phyloP scores from a whole-genome alignment of 2,329 filamentous ascomycete species.

The Cercospora citrullina region DNA sequence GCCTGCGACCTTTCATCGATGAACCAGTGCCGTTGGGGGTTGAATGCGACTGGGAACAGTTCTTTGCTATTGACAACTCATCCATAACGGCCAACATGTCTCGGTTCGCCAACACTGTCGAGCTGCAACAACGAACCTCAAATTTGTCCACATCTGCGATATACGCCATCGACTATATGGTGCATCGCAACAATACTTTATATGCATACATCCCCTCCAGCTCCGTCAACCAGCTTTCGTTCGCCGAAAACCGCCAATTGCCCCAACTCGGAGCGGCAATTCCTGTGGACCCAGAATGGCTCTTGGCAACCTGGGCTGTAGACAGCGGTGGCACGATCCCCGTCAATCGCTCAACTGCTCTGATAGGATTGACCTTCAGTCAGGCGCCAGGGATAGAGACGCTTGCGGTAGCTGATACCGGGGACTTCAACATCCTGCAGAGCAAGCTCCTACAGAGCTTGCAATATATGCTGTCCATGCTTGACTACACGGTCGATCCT shows the following conservation, averaged over 20 bases:
- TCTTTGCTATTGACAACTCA: neutral
- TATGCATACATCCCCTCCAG: conserved; percentile 31
- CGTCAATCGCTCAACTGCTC: conserved; percentile 12
- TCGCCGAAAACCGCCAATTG: conserved; percentile 23
- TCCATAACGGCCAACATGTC: neutral
- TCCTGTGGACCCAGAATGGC: conserved; percentile 17
- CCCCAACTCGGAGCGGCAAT: neutral
- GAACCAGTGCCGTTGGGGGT: conserved; percentile 1
- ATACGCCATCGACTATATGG: neutral
- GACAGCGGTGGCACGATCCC: conserved; percentile 16
- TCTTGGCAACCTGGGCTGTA: conserved; percentile 31
- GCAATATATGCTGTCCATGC: neutral
- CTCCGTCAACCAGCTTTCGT: conserved; percentile 24
- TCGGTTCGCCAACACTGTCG: neutral
- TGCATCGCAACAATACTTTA: conserved; percentile 13
- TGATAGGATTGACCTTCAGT: neutral
- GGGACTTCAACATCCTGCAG: neutral
- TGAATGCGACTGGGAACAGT: neutral
- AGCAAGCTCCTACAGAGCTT: neutral
- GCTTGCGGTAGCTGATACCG: neutral
- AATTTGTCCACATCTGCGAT: neutral
- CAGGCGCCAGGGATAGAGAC: neutral
- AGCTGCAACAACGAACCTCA: neutral
- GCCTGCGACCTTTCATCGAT: conserved; percentile 6
- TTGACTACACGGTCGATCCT: neutral